Evolutionary conservation across 2,329 filamentous ascomycete species (phyloP), one percentile per base, ranked within the genome.

Genomic region (Metarhizium brunneum): DNA sequence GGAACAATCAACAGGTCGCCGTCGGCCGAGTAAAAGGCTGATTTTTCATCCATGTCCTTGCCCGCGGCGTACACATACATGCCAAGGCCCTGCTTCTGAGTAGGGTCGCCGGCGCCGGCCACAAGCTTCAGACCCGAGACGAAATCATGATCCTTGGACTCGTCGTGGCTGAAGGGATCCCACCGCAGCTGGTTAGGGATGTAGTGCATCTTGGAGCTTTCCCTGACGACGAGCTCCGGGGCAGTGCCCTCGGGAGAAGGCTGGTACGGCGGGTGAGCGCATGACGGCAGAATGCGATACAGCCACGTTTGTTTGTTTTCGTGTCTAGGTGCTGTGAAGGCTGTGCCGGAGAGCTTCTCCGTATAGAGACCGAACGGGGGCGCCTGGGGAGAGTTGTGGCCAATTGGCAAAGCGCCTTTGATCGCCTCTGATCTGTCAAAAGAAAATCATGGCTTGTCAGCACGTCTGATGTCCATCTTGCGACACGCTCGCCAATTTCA

Each of bases 11-110:
- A 71, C 63, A 90, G 81, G 67, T 92, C 88, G 13, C 88, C 88
- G 65, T 92, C 88, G 0, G 90, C 86, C 3, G 87, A 92, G 76
- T 92, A 95, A 68, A 92, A 95, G 0, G 89, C 89, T 52, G 86
- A 77, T 43, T 81, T 80, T n/a, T 77, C 72, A 51, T 77, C 76
- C 91, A 96, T 95, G 65, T 85, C 84, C 67, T 82, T 85, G 20
- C 88, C 88, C 0, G 87, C 88, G 1, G 87, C 86, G 66, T 89
- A 95, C 56, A 94, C 82, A 69, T 88, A 85, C 58, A 94, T 90
- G 25, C 88, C 90, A 47, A 95, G 64, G 0, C 91, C 91, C 18
- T 81, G 76, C 72, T 95, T 95, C 68, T 87, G 79, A 0, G 86
- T 86, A 0, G 89, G 85, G 63, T 94, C 87, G 16, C 91, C 91